A percentile compares a stretch with the other conserved stretches of the same genome.
Conservation (phyloP, 2,329 filamentous ascomycete genomes). For the Ophiostoma australiae region DNA sequence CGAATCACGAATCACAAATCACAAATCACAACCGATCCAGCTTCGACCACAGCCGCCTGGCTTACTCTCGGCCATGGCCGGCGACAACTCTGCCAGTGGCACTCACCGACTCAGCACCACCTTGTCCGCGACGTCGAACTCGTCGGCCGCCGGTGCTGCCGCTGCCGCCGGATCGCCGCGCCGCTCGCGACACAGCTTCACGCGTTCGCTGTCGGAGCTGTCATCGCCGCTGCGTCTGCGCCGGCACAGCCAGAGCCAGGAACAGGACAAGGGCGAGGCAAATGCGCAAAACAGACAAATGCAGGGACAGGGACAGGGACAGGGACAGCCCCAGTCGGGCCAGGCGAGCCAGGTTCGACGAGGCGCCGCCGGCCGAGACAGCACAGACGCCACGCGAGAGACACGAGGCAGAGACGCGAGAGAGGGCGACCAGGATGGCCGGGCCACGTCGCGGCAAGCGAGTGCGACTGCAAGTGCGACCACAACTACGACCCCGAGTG, state of each 20-base stretch:
- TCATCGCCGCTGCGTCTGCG: constrained; percentile 44
- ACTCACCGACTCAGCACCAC: background rate
- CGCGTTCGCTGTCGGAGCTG: constrained; percentile 52
- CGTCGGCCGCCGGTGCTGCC: background rate
- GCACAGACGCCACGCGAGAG: background rate
- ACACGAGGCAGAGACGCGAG: background rate
- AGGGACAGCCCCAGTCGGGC: background rate
- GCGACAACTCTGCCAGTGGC: background rate
- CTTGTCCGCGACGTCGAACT: background rate
- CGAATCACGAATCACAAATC: no score
- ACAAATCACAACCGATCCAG: background rate
- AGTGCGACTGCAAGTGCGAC: background rate
- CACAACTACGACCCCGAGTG: no score
- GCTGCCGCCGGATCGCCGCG: constrained; percentile 32
- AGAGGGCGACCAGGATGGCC: background rate
- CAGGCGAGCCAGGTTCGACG: background rate
- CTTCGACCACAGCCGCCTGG: background rate
- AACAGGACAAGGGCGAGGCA: constrained; percentile 35
- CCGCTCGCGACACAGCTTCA: constrained; percentile 48
- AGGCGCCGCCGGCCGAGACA: background rate
- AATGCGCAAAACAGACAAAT: background rate
- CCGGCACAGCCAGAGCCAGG: constrained; percentile 36
- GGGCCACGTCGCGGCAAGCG: constrained; percentile 3
- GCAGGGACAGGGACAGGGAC: background rate
- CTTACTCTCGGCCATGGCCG: background rate